Conservation (phyloP, 2,329 filamentous ascomycete genomes). For the Zalaria obscura region DNA sequence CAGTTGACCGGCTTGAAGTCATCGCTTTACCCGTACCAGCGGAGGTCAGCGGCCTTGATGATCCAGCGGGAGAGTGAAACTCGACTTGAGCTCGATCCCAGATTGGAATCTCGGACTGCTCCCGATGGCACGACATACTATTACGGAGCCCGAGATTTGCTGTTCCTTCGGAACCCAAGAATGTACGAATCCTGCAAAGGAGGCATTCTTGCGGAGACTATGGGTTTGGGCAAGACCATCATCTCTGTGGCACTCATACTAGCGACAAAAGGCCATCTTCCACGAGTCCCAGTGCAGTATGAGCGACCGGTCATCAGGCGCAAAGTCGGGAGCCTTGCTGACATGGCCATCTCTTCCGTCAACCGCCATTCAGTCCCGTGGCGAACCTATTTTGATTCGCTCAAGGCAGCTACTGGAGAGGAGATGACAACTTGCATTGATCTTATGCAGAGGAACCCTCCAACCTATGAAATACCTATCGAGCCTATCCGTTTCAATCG, state of each 20-base stretch:
- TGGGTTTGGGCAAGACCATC: conserved; percentile 73
- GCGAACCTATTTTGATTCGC: conserved; percentile 46
- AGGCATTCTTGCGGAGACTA: conserved; percentile 68
- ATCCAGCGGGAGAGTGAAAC: conserved; percentile 62
- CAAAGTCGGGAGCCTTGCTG: conserved; percentile 47
- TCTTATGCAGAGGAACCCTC: conserved; percentile 28
- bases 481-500: conserved; percentile 27
- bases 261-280: conserved; percentile 56
- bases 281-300: conserved; percentile 50
- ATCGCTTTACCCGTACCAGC: conserved; percentile 62
- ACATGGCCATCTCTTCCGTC: conserved; percentile 62
- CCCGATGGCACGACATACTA: conserved; percentile 53
- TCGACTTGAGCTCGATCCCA: conserved; percentile 54
- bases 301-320: conserved; percentile 26
- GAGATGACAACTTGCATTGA: conserved; percentile 38
- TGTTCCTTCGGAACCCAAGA: conserved; percentile 49
- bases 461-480: conserved; percentile 26
- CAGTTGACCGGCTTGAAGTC: conserved; percentile 47
- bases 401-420: conserved; percentile 33
- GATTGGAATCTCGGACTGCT: conserved; percentile 46
- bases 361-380: conserved; percentile 58
- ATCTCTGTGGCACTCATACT: conserved; percentile 64
- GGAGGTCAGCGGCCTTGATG: conserved; percentile 69
- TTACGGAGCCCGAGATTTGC: conserved; percentile 50
- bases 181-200: conserved; percentile 63